Base-by-base conservation (phyloP, 1,284 basidiomycete genomes). In the Leucoagaricus sp. region DNA sequence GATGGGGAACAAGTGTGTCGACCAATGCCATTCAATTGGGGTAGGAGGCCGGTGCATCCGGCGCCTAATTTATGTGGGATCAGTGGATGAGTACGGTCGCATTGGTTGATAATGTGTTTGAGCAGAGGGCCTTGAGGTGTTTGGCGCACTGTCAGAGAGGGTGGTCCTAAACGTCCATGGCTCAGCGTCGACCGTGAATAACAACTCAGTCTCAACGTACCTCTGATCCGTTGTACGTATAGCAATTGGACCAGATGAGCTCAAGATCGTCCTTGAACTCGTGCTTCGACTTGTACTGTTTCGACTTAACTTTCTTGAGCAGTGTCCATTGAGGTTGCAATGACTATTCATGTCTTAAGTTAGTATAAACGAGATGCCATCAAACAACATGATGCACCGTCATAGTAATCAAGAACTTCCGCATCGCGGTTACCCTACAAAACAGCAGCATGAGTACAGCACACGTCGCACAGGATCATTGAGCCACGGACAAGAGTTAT, bases 211-310 rank as follows among this genome's bases (percentile, higher is more conserved):
- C 17, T 49, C 23, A n/a, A 78, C 86, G 58, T 64, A 94, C 95
- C 73, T 94, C 91, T 15, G 87, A 84, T 23, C 90, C 88, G 70
- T 99, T 99, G 73, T 98, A 99, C 10, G 83, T 84, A 63, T 91
- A 83, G 71, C 96, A 98, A 66, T 99, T 99, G 53, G 88, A 86
- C 96, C 96, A 99, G 64, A 99, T 98, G 60, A 97, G 83, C 64
- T 96, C 92, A 44, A 99, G 77, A 72, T 99, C 97, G 60, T 91
- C 87, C 60, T 89, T 88, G 72, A 99, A 99, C 66, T 96, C 91
- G 59, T 85, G 82, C 75, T 99, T 98, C 53, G 86, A 92, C 75
- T 96, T 96, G 83, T 98, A 98, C 52, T 84, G 81, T 69, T 91
- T 92, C 49, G 81, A 76, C 76, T 96, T 98, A 69, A 97, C 88